Base-by-base conservation (phyloP, 495 filamentous ascomycete genomes). In the Glonium stellatum region DNA sequence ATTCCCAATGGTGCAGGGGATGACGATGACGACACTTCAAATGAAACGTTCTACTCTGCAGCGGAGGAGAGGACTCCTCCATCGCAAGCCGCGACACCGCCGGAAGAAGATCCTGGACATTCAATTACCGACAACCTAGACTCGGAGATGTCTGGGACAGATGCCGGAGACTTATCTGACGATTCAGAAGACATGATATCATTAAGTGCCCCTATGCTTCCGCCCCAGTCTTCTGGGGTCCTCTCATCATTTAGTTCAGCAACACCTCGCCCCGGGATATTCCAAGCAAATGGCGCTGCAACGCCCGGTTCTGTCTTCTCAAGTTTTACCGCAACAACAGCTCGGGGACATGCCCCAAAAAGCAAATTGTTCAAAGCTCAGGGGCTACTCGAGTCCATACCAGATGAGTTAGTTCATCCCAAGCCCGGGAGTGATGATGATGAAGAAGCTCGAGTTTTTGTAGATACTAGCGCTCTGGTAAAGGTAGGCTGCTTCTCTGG, bases 401-500 rank as follows among this genome's bases (percentile, higher is more conserved):
- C 91, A 0, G 80, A 87, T 49, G 88, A 90, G 42, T 74, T 93
- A 4, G 74, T 98, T 5, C 86, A 96, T 65, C 93, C 93, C 0
- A 88, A 85, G 57, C 92, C 93, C 5, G 74, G 78, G 3, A 81
- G 82, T 21, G 91, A 96, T 53, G 93, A 97, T 63, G 87, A 90
- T 64, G 84, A 90, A 54, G 95, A 97, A 68, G 84, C 87, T 2
- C 82, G 92, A 42, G 77, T 97, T 18, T 97, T 91, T 71, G 89
- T 97, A 8, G 89, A 93, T 62, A 84, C 92, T 31, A 87, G 81
- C 59, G 85, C 89, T 18, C 74, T 98, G 11, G 83, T 87, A n/a
- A 87, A 88, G 59, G 82, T 97, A 42, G 89, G 90, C 27, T 97
- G 91, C 69, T 98, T 98, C 71, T 96, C 92, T 0, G 93, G 93